Conservation (phyloP, 345 rosid genomes). For the Corchorus capsularis region DNA sequence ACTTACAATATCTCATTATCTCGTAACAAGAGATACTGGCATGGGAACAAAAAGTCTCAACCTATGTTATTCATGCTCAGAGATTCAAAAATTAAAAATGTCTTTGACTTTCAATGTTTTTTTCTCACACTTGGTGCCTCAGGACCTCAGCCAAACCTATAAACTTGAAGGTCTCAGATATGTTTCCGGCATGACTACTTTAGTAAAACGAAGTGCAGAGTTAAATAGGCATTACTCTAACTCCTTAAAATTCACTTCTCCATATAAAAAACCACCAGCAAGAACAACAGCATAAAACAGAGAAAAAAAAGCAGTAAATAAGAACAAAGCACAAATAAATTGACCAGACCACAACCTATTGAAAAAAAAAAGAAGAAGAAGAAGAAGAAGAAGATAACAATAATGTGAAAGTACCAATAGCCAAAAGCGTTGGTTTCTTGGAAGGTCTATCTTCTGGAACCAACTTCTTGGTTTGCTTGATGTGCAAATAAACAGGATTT, state of each 20-base stretch:
- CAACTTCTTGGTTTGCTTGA: slow-evolving; percentile 73
- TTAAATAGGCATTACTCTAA: not conserved
- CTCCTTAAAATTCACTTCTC: not conserved
- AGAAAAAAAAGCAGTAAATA: not conserved
- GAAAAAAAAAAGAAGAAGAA: no score
- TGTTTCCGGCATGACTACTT: not conserved
- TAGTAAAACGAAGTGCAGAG: not conserved
- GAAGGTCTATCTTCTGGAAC: slow-evolving; percentile 85
- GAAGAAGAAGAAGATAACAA: no score
- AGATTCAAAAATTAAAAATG: not conserved
- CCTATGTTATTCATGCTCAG: not conserved
- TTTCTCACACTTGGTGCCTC: not conserved
- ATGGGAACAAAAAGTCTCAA: not conserved
- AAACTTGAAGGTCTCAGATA: not conserved
- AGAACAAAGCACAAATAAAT: slow-evolving; percentile 4
- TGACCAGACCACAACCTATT: not conserved
- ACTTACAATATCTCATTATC: not conserved
- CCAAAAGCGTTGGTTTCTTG: slow-evolving; percentile 88
- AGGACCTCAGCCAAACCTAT: not conserved
- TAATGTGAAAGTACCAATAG: slow-evolving; percentile 60
- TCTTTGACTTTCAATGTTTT: not conserved
- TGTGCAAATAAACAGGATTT: slow-evolving; percentile 83
- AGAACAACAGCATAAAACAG: not conserved
- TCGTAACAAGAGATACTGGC: not conserved
- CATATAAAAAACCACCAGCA: not conserved